Percentiles rank a stretch among this genome's conserved stretches.
Evolutionary conservation across 345 rosid genomes (phyloP).

Genomic region (Brassica carinata): DNA sequence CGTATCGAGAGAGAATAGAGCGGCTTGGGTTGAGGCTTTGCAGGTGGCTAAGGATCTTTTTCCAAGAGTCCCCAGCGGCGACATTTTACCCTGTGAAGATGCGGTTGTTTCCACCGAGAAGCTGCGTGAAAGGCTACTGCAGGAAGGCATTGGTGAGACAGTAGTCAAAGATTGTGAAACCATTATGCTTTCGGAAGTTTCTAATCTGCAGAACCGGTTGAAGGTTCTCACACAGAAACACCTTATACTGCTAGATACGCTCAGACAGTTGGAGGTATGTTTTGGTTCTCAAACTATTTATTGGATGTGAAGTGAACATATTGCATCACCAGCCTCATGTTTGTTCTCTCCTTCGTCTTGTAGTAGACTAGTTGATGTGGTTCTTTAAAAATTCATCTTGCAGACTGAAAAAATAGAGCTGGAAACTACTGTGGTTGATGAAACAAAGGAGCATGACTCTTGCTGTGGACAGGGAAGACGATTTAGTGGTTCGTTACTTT

Average conservation of each 20-base stretch:
- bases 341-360: not conserved
- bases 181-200: slow-evolving; percentile 77
- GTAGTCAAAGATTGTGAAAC: slow-evolving; percentile 84
- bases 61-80: slow-evolving; percentile 70
- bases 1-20: slow-evolving; percentile 73
- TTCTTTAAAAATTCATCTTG: slow-evolving; percentile 31
- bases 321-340: slow-evolving; percentile 4
- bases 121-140: slow-evolving; percentile 67
- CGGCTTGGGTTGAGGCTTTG: slow-evolving; percentile 85
- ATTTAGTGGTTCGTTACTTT: slow-evolving; percentile 77
- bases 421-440: slow-evolving; percentile 97
- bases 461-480: slow-evolving; percentile 88
- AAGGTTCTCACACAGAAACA: slow-evolving; percentile 70
- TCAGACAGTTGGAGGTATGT: slow-evolving; percentile 91
- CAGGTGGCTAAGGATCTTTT: slow-evolving; percentile 82
- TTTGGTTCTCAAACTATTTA: slow-evolving; percentile 3
- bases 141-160: slow-evolving; percentile 75
- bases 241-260: slow-evolving; percentile 62
- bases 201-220: slow-evolving; percentile 72
- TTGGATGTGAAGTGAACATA: slow-evolving; percentile 3
- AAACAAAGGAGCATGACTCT: slow-evolving; percentile 91
- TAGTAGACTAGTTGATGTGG: not conserved
- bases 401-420: slow-evolving; percentile 97
- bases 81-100: slow-evolving; percentile 70
- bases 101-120: slow-evolving; percentile 82